A percentile compares a stretch with the other conserved stretches of the same genome.
Evolutionary conservation across 495 filamentous ascomycete genomes (phyloP).

Genomic region (Apiosordaria backusii): DNA sequence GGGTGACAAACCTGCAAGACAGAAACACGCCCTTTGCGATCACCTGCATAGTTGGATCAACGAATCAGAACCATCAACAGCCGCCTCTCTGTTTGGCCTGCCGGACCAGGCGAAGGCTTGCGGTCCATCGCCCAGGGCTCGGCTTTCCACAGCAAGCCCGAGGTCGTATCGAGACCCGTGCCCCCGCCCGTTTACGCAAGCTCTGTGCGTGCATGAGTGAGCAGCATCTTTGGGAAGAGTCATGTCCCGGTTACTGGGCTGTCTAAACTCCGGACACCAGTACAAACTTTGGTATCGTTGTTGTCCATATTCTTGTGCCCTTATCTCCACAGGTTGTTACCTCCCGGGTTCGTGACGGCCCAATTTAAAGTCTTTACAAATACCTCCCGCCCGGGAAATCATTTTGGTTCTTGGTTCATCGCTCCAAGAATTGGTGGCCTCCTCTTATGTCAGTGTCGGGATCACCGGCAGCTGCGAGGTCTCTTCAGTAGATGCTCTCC

Average conservation of each 20-base stretch:
- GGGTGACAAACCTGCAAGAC: conserved; percentile 11
- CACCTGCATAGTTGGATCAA: conserved; percentile 13
- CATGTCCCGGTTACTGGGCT: not conserved
- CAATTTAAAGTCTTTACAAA: not conserved
- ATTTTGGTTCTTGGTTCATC: not conserved
- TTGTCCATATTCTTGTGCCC: not conserved
- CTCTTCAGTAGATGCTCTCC: not conserved
- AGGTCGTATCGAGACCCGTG: not conserved
- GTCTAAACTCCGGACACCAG: not conserved
- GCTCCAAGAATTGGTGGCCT: not conserved
- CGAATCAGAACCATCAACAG: conserved; percentile 2
- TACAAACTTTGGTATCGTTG: not conserved
- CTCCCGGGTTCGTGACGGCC: not conserved
- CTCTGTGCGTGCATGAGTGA: not conserved
- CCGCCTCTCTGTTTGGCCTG: no score
- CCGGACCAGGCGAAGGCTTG: not conserved
- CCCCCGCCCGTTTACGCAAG: not conserved
- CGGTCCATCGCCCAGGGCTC: not conserved
- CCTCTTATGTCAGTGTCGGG: not conserved
- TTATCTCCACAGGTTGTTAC: not conserved
- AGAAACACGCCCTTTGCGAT: conserved; percentile 12
- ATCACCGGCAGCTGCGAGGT: not conserved
- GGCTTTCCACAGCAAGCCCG: not conserved
- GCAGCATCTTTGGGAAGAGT: not conserved
- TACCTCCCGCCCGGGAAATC: not conserved